phyloP scores from a whole-genome alignment of 2,329 filamentous ascomycete species.

The Rutstroemia sp. region DNA sequence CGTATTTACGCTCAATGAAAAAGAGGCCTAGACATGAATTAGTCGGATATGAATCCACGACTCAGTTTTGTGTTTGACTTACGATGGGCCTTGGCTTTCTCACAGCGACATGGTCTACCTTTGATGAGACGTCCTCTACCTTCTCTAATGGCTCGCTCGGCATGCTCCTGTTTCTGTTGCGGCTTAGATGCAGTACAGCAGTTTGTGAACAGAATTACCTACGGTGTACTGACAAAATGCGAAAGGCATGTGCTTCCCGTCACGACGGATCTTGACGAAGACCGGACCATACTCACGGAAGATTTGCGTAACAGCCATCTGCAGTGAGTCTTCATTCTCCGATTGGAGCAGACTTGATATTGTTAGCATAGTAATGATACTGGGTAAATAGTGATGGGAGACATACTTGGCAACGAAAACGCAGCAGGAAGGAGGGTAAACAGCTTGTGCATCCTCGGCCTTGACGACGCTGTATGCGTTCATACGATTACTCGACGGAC shows the following conservation, averaged over 20 bases:
- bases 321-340: conserved; percentile 43
- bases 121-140: conserved; percentile 44
- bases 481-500: background rate
- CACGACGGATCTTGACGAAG: conserved; percentile 57
- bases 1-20: conserved; percentile 37
- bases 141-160: conserved; percentile 39
- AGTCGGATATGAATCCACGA: conserved; percentile 3
- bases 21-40: conserved; percentile 37
- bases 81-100: conserved; percentile 54
- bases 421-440: conserved; percentile 44
- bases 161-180: conserved; percentile 40
- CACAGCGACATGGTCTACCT: conserved; percentile 51
- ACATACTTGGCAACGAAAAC: conserved; percentile 62
- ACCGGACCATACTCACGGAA: conserved; percentile 50
- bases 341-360: conserved; percentile 42
- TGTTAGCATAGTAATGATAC: background rate
- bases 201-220: conserved; percentile 24
- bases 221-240: conserved; percentile 59
- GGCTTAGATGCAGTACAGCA: background rate
- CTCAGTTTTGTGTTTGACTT: conserved; percentile 24
- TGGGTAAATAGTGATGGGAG: background rate
- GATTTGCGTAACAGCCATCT: conserved; percentile 42
- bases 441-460: conserved; percentile 23
- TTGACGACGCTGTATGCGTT: conserved; percentile 13
- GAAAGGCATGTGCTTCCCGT: conserved; percentile 52